Evolutionary conservation across 2,329 filamentous ascomycete genomes (phyloP), one percentile per base, ranked within the genome.

Genomic region (Sporothrix dimorphospora): DNA sequence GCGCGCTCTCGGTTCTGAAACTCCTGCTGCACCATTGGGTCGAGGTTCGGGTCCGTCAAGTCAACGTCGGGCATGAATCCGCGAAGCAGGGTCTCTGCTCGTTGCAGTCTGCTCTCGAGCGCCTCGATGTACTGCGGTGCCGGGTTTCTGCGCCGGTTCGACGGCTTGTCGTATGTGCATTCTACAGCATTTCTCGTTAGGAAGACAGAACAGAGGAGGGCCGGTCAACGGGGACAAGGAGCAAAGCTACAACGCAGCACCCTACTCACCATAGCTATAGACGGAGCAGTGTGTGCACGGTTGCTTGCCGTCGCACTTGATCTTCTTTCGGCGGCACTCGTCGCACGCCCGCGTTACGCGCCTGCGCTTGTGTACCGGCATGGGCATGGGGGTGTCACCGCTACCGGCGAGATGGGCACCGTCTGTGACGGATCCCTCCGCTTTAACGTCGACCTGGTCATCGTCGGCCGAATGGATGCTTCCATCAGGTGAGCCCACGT

Each of bases 201-300:
- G 8, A 45, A 12, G 19, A 19, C 16, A n/a, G 19, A 2, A 12
- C 30, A 21, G 19, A 30, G 38, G 4, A 7, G 59, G 14, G 3
- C 27, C 38, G 2, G 38, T 14, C 38, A 5, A 21, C 6, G 21
- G 11, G 38, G 19, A 49, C 14, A 2, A 34, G 47, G 7, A 42
- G 12, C 12, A n/a, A n/a, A 63, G n/a, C 30, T 49, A 51, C 40
- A 69, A 7, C 16, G 11, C 6, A n/a, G 16, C 38, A 7, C 1
- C 12, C 16, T 4, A 21, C 72, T 47, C 47, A 75, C 96, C 95
- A 85, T 99, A 99, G 80, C 94, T 98, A 82, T 99, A 99, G 67
- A 98, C 94, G 12, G 94, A 97, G 81, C 96, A 99, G 81, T 98
- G 96, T 0, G 94, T 98, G 82, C 93, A 96, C 11, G 93, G 93